phyloP scores from a whole-genome alignment of 2,329 filamentous ascomycete genomes.

The Aureobasidium sp. region DNA sequence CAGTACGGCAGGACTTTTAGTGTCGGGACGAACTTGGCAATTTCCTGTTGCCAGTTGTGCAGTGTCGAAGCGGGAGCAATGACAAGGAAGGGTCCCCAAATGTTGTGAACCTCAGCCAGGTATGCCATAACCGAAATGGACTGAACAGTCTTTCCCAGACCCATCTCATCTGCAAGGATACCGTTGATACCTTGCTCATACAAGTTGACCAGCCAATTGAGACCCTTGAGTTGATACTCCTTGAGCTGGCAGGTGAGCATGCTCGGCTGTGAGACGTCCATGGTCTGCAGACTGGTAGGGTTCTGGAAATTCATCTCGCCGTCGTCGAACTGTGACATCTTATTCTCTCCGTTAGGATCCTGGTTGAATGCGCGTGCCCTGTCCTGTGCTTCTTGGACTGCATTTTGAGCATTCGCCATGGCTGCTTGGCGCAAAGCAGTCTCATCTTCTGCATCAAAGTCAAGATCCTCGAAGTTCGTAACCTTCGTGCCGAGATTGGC shows the following conservation, averaged over 20 bases:
- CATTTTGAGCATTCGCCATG: constrained; percentile 91
- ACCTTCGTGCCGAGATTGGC: constrained; percentile 59
- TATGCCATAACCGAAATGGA: constrained; percentile 99
- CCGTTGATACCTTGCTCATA: constrained; percentile 99
- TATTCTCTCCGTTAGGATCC: constrained; percentile 39
- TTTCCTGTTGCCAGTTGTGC: constrained; percentile 99
- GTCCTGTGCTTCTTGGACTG: constrained; percentile 87
- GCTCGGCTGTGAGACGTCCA: constrained; percentile 90
- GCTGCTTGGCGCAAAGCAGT: constrained; percentile 72
- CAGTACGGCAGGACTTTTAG: constrained; percentile 97
- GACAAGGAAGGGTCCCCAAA: constrained; percentile 96
- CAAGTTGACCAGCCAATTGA: constrained; percentile 97
- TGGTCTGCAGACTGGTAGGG: constrained; percentile 86
- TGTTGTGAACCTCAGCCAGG: constrained; percentile 91
- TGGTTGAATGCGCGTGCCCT: constrained; percentile 92
- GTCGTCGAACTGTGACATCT: constrained; percentile 73
- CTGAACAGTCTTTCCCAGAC: constrained; percentile 97
- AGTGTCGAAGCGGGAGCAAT: constrained; percentile 93
- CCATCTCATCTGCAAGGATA: constrained; percentile 98
- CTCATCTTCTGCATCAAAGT: constrained; percentile 95
- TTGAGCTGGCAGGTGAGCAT: constrained; percentile 91
- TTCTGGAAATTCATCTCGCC: constrained; percentile 99
- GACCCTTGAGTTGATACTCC: constrained; percentile 97
- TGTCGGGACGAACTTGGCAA: constrained; percentile 85
- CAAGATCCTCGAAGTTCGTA: constrained; percentile 87